Conservation (phyloP, 345 rosid species). For the Murraya paniculata region DNA sequence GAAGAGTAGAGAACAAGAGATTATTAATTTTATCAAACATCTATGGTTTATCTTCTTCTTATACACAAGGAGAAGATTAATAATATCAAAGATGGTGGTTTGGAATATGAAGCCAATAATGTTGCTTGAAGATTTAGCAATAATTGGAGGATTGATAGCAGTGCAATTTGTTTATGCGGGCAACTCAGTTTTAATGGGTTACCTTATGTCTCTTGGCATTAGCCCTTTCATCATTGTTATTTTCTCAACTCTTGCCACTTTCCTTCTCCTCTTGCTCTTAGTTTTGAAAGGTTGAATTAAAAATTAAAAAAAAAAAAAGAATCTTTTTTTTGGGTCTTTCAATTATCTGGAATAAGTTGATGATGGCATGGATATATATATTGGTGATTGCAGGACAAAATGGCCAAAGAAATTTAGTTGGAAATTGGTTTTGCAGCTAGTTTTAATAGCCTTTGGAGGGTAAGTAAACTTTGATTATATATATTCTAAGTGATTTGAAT, state of each 20-base stretch:
- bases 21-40: not conserved
- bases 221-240: slow-evolving; percentile 61
- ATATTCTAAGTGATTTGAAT: not conserved
- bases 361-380: not conserved
- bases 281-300: slow-evolving; percentile 59
- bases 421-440: slow-evolving; percentile 59
- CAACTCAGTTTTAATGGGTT: slow-evolving; percentile 58
- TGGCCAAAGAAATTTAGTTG: slow-evolving; percentile 60
- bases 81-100: slow-evolving; percentile 9
- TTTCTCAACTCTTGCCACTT: slow-evolving; percentile 65
- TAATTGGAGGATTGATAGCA: slow-evolving; percentile 58
- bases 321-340: not conserved
- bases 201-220: slow-evolving; percentile 79
- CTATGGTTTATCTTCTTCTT: not conserved
- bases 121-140: slow-evolving; percentile 49
- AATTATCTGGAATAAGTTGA: not conserved
- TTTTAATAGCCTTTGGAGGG: slow-evolving; percentile 82
- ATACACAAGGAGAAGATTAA: not conserved
- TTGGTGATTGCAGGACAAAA: slow-evolving; percentile 48
- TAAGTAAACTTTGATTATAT: slow-evolving; percentile 20
- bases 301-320: too few relatives aligned
- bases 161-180: slow-evolving; percentile 72
- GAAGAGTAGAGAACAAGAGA: not conserved
- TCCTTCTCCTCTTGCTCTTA: slow-evolving; percentile 60
- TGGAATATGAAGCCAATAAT: slow-evolving; percentile 32